Base-by-base conservation (phyloP, 305 asterid genomes). In the Fraxinus latifolia region DNA sequence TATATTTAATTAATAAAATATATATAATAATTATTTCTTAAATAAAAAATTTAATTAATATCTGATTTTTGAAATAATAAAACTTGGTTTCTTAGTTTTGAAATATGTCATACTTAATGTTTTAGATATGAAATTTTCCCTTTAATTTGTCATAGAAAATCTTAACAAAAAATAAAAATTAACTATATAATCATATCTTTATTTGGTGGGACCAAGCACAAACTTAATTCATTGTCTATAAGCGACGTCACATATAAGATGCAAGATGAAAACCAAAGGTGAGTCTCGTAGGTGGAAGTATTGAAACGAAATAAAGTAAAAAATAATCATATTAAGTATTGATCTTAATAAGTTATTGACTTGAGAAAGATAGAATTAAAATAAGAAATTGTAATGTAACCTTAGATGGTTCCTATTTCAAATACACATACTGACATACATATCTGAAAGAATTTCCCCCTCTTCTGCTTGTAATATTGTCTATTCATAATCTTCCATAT, bases 381-480 rank as follows among this genome's bases (percentile, higher is more conserved):
- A 44, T 44, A 12, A 44, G 55, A 44, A 44, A 44, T 12, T 44
- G 17, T 44, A 44, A 44, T 12, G 17, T 44, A 44, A 44, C 55
- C 55, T 44, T 44, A 44, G 55, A 44, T 44, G 55, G 55, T 44
- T 44, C 55, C 5, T 12, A 44, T 44, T 44, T 12, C 55, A 44
- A 44, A 44, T 12, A 44, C 55, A 42, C 5, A 1, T n/a, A n/a
- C n/a, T n/a, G n/a, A n/a, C n/a, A n/a, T 12, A 44, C 17, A 44
- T 44, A 44, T 44, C 17, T 37, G 44, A 37, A 37, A 37, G 44
- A 37, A 37, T 5, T 33, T 36, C 97, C 15, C 97, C 98, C 79
- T 89, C 97, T 86, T 91, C 94, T n/a, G 74, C 89, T 71, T 33
- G 71, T 77, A 84, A 44, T 36, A 53, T n/a, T n/a, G 77, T 50